Evolutionary conservation across 805 yeast genomes (phyloP).

Genomic region (Suhomyces sp.): DNA sequence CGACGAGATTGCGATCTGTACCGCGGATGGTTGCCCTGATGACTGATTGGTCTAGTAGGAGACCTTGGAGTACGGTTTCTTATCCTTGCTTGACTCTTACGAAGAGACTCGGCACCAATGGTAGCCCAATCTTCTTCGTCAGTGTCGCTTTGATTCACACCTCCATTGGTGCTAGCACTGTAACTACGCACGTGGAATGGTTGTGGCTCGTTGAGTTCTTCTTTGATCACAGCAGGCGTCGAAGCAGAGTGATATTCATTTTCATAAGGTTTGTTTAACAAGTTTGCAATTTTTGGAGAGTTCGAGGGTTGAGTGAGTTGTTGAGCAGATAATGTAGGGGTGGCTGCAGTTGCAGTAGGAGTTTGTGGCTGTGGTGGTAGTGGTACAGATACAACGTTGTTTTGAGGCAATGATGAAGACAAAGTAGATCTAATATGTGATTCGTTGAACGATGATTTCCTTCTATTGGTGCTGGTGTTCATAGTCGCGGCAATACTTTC

Average conservation of each 20-base stretch:
- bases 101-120: slow-evolving; percentile 74
- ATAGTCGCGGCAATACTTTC: slow-evolving; percentile 9
- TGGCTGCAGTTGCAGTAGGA: slow-evolving; percentile 2
- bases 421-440: slow-evolving; percentile 44
- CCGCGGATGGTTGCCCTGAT: slow-evolving; percentile 1
- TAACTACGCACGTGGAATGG: slow-evolving; percentile 1
- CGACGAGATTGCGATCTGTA: slow-evolving; percentile 8
- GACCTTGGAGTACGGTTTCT: slow-evolving; percentile 11
- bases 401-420: slow-evolving; percentile 20
- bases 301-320: slow-evolving; percentile 6
- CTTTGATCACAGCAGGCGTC: slow-evolving; percentile 10
- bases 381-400: slow-evolving; percentile 15
- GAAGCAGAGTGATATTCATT: slow-evolving; percentile 9
- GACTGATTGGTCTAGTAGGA: slow-evolving; percentile 5
- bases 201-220: background rate
- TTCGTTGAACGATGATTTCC: slow-evolving; percentile 45
- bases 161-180: background rate
- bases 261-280: slow-evolving; percentile 13
- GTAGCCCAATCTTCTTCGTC: slow-evolving; percentile 98
- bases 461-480: slow-evolving; percentile 14
- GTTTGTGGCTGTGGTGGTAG: slow-evolving; percentile 7
- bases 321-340: slow-evolving; percentile 5
- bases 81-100: slow-evolving; percentile 27
- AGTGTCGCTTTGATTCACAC: slow-evolving; percentile 58
- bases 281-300: slow-evolving; percentile 13